Conservation (phyloP, 2,329 filamentous ascomycete species). For the Venturia asperata region DNA sequence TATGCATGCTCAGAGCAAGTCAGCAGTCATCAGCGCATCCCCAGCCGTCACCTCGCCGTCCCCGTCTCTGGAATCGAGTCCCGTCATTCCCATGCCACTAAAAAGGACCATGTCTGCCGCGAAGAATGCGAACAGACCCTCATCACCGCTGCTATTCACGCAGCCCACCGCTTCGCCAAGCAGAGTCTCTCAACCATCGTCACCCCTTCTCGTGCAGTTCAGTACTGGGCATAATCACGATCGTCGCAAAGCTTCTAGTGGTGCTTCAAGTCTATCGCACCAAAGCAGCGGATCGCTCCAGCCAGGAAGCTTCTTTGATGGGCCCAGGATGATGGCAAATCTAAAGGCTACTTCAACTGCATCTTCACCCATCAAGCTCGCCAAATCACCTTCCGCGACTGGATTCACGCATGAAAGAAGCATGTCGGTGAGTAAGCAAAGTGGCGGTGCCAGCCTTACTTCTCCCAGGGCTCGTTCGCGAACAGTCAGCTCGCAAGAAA, state of each 20-base stretch:
- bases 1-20: constrained; percentile 59
- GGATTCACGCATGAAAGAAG: constrained; percentile 40
- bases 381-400: constrained; percentile 37
- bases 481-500: constrained; percentile 90
- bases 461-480: constrained; percentile 70
- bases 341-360: constrained; percentile 46
- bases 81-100: constrained; percentile 70
- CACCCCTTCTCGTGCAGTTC: constrained; percentile 93
- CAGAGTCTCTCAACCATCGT: constrained; percentile 72
- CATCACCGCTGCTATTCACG: constrained; percentile 74
- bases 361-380: constrained; percentile 47
- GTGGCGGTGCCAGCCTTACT: constrained; percentile 35
- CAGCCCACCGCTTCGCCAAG: constrained; percentile 82
- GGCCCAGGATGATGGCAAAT: constrained; percentile 51
- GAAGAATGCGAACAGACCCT: constrained; percentile 63
- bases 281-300: constrained; percentile 60
- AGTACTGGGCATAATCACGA: constrained; percentile 77
- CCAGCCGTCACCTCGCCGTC: constrained; percentile 44
- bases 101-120: constrained; percentile 78
- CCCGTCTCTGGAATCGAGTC: constrained; percentile 76
- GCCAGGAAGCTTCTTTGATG: constrained; percentile 64
- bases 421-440: constrained; percentile 28
- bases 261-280: constrained; percentile 75
- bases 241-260: constrained; percentile 85
- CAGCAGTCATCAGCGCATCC: constrained; percentile 36